Conservation (phyloP, 2,329 filamentous ascomycete species). For the Xylariaceae sp. region DNA sequence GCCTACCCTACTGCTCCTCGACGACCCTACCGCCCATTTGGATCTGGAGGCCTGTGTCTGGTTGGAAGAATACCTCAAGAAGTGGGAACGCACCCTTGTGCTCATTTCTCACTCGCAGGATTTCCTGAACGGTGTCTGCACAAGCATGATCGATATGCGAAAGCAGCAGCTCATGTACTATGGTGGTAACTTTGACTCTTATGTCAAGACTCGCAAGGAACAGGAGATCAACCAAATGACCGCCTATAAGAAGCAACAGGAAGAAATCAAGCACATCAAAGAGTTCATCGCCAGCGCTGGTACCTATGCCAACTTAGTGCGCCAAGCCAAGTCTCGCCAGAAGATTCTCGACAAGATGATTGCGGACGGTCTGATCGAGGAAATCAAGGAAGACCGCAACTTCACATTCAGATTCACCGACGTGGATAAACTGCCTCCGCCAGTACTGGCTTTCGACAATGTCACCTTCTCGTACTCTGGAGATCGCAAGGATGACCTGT, state of each 20-base stretch:
- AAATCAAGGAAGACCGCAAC: conserved; percentile 81
- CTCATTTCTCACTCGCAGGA: conserved; percentile 98
- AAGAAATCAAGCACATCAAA: conserved; percentile 99
- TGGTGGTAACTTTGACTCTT: conserved; percentile 99
- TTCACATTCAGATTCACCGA: conserved; percentile 99
- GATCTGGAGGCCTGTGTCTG: conserved; percentile 99
- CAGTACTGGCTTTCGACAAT: conserved; percentile 93
- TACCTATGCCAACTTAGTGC: conserved; percentile 99
- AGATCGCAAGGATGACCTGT: conserved; percentile 85
- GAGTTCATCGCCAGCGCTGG: conserved; percentile 99
- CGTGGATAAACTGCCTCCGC: conserved; percentile 98
- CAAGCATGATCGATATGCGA: conserved; percentile 99
- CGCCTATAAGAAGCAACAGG: conserved; percentile 98
- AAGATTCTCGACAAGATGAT: conserved; percentile 99
- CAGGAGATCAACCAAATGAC: conserved; percentile 99
- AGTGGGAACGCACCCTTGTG: conserved; percentile 97
- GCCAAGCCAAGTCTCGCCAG: conserved; percentile 98
- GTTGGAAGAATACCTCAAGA: conserved; percentile 99
- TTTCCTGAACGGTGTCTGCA: conserved; percentile 98
- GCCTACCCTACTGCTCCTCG: conserved; percentile 91
- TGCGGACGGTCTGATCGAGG: conserved; percentile 97
- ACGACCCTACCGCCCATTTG: conserved; percentile 98
- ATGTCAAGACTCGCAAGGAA: conserved; percentile 91
- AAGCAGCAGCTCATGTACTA: conserved; percentile 90
- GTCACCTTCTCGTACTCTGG: conserved; percentile 99